phyloP scores from a whole-genome alignment of 108 stramenopile species.

The Nitzschia putrida region DNA sequence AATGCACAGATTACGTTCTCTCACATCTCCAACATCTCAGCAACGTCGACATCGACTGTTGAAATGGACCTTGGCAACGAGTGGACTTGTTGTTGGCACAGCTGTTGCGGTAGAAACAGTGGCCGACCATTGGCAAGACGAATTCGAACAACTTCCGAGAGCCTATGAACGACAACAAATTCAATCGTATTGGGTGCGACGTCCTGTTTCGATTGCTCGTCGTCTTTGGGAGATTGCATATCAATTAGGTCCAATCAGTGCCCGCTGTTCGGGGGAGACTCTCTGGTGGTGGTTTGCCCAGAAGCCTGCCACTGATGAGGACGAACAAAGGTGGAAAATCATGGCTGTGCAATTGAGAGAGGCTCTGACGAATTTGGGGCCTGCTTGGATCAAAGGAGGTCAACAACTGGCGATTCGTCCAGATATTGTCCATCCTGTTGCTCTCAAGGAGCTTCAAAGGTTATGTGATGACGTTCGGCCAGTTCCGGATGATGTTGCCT shows the following conservation, averaged over 20 bases:
- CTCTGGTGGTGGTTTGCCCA: too few species aligned
- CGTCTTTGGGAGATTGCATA: conserved; percentile 49
- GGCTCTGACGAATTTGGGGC: conserved; percentile 85
- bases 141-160: conserved; percentile 35
- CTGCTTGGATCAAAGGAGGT: conserved; percentile 93
- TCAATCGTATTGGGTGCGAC: conserved; percentile 62
- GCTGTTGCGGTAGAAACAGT: too few species aligned
- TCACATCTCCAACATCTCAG: too few species aligned
- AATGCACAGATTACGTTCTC: too few species aligned
- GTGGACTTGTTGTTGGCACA: too few species aligned
- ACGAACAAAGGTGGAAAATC: neutral
- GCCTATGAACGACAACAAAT: conserved; percentile 62
- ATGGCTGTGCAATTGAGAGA: conserved; percentile 39
- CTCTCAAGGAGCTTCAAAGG: conserved; percentile 84
- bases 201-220: conserved; percentile 61
- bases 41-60: too few species aligned
- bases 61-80: too few species aligned
- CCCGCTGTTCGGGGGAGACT: neutral
- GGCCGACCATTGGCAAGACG: too few species aligned
- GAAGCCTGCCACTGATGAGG: neutral
- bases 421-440: conserved; percentile 85
- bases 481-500: conserved; percentile 78
- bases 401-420: conserved; percentile 91
- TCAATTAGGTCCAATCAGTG: conserved; percentile 52
- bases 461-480: conserved; percentile 94